Base-by-base conservation (phyloP, 2,329 filamentous ascomycete genomes). In the Periglandula ipomoeae region DNA sequence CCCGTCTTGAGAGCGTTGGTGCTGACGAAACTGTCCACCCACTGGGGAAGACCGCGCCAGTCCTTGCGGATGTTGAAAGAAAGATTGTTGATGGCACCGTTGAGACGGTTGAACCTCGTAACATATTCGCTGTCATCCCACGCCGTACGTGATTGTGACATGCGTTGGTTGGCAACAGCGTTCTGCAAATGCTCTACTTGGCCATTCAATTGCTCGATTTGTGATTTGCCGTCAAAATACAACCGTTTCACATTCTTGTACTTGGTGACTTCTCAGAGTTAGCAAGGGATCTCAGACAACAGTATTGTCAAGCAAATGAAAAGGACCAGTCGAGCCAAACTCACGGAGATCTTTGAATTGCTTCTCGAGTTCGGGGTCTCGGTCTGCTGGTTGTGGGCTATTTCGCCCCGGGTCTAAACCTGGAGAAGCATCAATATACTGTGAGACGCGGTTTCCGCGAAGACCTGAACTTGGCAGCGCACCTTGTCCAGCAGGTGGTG, bases 161-260 rank as follows among this genome's bases (percentile, higher is more conserved):
- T 84, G 50, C 91, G 85, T 68, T 97, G 93, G 66, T 95, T 93
- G 50, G 93, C 93, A 47, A 98, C 80, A n/a, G 89, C 93, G 65
- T 98, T 97, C 65, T 98, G 93, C 17, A 98, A 76, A 59, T 93
- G 86, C 65, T 96, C 91, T 22, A 97, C 87, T 66, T 96, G 90
- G 17, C 82, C 77, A 56, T 84, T 86, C 58, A 95, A 85, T 59
- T 86, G 81, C 60, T 96, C 90, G 47, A 97, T 91, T 68, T 96
- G 90, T 15, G 83, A 78, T 63, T 95, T 93, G 61, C 91, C 89
- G 55, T 97, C 93, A 65, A 97, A 97, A 65, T 96, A 98, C 59
- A 96, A 87, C 49, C 89, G 84, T 72, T 98, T 98, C 50, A 98
- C 91, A 63, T 96, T 95, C 65, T 94, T 94, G 65, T 98, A 98